phyloP scores from a whole-genome alignment of 257 asterid genomes.

The Forsythia suspensa region DNA sequence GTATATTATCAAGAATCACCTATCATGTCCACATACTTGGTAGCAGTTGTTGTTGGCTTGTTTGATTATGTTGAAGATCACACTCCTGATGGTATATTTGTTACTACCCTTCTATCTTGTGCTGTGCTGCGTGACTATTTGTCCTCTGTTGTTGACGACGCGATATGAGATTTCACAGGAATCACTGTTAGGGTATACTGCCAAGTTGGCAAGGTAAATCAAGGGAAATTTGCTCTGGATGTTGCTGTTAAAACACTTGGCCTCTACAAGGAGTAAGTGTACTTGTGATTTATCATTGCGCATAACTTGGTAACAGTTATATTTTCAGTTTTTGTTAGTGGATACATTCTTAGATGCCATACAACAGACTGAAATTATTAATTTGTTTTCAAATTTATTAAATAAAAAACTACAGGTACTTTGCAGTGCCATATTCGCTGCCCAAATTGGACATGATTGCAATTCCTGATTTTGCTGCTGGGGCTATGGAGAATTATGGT shows the following conservation, averaged over 20 bases:
- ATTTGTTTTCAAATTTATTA: background rate
- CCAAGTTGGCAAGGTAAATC: conserved; percentile 80
- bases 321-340: background rate
- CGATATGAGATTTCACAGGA: conserved; percentile 45
- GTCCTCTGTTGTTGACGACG: conserved; percentile 7
- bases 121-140: background rate
- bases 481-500: conserved; percentile 98
- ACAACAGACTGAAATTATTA: background rate
- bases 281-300: conserved; percentile 6
- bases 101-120: conserved; percentile 9
- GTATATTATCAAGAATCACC: conserved; percentile 90
- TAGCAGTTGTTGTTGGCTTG: conserved; percentile 91
- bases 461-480: conserved; percentile 97
- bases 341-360: background rate
- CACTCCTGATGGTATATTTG: conserved; percentile 77
- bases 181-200: conserved; percentile 80
- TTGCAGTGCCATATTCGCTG: conserved; percentile 84
- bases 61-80: conserved; percentile 91
- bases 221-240: conserved; percentile 84
- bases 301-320: background rate
- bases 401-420: conserved; percentile 52
- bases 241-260: conserved; percentile 95
- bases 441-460: conserved; percentile 98
- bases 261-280: conserved; percentile 72
- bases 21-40: conserved; percentile 96